Conservation (phyloP, 2,329 filamentous ascomycete genomes). For the Microdochium trichocladiopsis region DNA sequence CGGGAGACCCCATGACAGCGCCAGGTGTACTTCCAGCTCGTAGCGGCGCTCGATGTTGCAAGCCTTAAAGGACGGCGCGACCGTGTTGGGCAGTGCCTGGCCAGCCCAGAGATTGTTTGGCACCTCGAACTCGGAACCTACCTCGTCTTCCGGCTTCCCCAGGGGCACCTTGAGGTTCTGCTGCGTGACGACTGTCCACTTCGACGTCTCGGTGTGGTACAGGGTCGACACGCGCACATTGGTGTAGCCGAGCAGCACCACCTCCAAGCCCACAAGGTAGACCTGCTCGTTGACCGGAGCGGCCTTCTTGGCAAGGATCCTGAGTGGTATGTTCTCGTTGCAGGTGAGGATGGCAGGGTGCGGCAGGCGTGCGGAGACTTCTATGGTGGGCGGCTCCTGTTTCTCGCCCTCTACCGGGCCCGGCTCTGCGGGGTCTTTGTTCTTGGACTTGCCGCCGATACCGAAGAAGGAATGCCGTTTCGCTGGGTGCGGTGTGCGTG, state of each 20-base stretch:
- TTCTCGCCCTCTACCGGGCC: slow-evolving; percentile 14
- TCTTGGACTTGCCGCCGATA: slow-evolving; percentile 32
- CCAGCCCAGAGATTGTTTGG: slow-evolving; percentile 67
- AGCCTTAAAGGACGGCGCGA: slow-evolving; percentile 79
- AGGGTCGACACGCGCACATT: slow-evolving; percentile 73
- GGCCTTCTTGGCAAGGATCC: slow-evolving; percentile 72
- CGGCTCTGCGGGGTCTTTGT: slow-evolving; percentile 11
- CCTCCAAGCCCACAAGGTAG: slow-evolving; percentile 71
- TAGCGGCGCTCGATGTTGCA: slow-evolving; percentile 84
- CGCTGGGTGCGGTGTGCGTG: slow-evolving; percentile 23
- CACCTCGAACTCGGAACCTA: slow-evolving; percentile 62
- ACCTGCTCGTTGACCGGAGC: slow-evolving; percentile 62
- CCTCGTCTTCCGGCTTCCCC: slow-evolving; percentile 47
- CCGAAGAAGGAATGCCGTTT: slow-evolving; percentile 53
- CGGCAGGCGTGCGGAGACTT: slow-evolving; percentile 71
- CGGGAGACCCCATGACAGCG: slow-evolving; percentile 60
- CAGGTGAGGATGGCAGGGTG: slow-evolving; percentile 85
- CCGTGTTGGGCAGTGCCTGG: slow-evolving; percentile 69
- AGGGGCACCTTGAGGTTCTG: slow-evolving; percentile 67
- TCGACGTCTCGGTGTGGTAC: slow-evolving; percentile 59
- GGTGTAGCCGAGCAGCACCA: slow-evolving; percentile 76
- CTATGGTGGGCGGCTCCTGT: slow-evolving; percentile 59
- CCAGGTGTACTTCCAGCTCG: slow-evolving; percentile 75
- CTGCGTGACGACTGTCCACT: slow-evolving; percentile 69
- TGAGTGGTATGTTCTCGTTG: slow-evolving; percentile 76